A percentile compares a stretch with the other conserved stretches of the same genome.
Conservation (phyloP, 208 protist genomes). For the Angomonas ambiguus region DNA sequence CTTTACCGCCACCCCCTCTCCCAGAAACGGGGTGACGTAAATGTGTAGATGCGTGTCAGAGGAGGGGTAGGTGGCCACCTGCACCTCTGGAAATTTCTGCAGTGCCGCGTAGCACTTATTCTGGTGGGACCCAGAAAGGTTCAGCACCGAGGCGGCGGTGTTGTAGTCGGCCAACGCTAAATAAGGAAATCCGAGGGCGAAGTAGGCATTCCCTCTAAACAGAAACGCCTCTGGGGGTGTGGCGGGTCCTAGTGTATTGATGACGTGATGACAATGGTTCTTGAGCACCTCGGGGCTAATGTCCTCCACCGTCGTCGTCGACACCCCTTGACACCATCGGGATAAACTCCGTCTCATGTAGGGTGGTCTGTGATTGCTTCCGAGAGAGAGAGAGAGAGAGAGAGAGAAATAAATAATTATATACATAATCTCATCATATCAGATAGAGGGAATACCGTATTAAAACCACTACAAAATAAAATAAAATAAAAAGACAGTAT, state of each 20-base stretch:
- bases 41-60: constrained; percentile 73
- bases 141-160: constrained; percentile 56
- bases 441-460: too few species aligned
- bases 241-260: constrained; percentile 68
- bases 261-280: constrained; percentile 71
- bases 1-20: constrained; percentile 35
- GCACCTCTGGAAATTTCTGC: constrained; percentile 46
- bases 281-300: constrained; percentile 49
- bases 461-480: too few species aligned
- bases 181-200: constrained; percentile 72
- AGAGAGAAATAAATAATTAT: too few species aligned
- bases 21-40: constrained; percentile 65
- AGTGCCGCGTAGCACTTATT: constrained; percentile 41
- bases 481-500: too few species aligned
- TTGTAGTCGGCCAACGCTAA: constrained; percentile 85
- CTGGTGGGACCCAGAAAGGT: constrained; percentile 56
- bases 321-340: too few species aligned
- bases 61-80: constrained; percentile 51
- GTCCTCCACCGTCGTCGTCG: not conserved
- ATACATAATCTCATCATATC: too few species aligned
- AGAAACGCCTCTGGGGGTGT: constrained; percentile 80
- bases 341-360: too few species aligned
- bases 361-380: too few species aligned
- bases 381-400: constrained; percentile 3
- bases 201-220: constrained; percentile 85